These are phyloP conservation scores for Oxyria digyna DNA, from an alignment of 148 eudicot genomes.

Conservation along the genomic window DNA sequence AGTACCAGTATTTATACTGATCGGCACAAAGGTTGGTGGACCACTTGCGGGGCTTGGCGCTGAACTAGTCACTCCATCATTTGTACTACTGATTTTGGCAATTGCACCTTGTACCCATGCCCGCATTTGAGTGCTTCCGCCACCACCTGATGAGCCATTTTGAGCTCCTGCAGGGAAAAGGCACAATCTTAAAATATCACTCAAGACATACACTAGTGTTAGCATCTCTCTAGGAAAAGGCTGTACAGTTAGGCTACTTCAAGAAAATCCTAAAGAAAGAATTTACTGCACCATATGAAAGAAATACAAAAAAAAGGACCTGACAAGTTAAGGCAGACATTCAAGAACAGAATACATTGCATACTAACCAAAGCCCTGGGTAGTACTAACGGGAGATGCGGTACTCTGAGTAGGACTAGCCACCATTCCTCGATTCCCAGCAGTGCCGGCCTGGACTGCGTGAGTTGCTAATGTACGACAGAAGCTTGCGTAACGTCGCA, in stretches of 20 bases:
- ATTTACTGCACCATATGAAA: background rate
- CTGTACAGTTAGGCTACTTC: background rate
- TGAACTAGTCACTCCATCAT: slow-evolving; percentile 60
- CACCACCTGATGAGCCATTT: slow-evolving; percentile 72
- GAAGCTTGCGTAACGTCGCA: slow-evolving; percentile 96
- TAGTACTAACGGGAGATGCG: slow-evolving; percentile 48
- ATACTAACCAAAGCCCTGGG: slow-evolving; percentile 78
- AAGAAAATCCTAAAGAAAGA: background rate
- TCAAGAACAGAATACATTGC: background rate
- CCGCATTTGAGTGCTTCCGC: slow-evolving; percentile 90
- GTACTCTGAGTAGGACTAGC: slow-evolving; percentile 83
- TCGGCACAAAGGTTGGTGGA: slow-evolving; percentile 78
- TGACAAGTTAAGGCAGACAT: background rate
- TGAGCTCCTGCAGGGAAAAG: slow-evolving; percentile 41
- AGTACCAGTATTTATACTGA: slow-evolving; percentile 95
- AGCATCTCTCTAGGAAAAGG: background rate
- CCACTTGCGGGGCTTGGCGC: slow-evolving; percentile 68
- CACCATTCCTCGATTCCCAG: slow-evolving; percentile 81
- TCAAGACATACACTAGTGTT: background rate
- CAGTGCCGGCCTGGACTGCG: slow-evolving; percentile 78
- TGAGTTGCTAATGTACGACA: slow-evolving; percentile 96
- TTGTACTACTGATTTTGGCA: slow-evolving; percentile 88
- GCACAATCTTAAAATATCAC: slow-evolving; percentile 3
- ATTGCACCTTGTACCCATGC: slow-evolving; percentile 99
- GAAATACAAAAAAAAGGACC: background rate